A percentile compares a stretch with the other conserved stretches of the same genome.
phyloP scores from a whole-genome alignment of 805 yeast genomes.

The Candida easanensis region DNA sequence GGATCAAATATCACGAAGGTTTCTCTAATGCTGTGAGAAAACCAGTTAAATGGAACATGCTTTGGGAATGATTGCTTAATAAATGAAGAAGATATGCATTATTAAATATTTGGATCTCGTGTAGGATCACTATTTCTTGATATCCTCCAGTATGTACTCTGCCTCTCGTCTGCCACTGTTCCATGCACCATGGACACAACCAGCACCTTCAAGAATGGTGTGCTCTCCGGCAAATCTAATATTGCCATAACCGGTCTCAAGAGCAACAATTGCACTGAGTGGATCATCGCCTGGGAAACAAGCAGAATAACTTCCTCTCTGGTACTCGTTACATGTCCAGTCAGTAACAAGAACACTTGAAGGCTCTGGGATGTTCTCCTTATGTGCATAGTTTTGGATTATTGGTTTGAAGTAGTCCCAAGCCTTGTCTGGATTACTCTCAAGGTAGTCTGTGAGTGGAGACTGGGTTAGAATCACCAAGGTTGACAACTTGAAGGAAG shows the following conservation, averaged over 20 bases:
- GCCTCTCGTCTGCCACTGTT: slow-evolving; percentile 67
- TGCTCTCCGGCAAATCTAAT: slow-evolving; percentile 92
- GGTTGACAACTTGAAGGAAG: slow-evolving; percentile 46
- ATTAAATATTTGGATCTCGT: no score
- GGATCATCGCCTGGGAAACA: slow-evolving; percentile 70
- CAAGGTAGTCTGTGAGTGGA: slow-evolving; percentile 63
- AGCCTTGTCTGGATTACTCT: slow-evolving; percentile 45
- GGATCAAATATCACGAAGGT: slow-evolving; percentile 94
- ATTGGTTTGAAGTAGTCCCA: slow-evolving; percentile 58
- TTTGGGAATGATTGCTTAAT: slow-evolving; percentile 42
- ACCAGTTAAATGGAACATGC: slow-evolving; percentile 70
- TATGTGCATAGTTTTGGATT: slow-evolving; percentile 14
- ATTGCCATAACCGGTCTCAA: slow-evolving; percentile 54
- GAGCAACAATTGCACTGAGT: slow-evolving; percentile 54
- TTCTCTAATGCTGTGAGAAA: slow-evolving; percentile 89
- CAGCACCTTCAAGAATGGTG: slow-evolving; percentile 80
- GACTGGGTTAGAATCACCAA: slow-evolving; percentile 69
- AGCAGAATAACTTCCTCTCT: slow-evolving; percentile 81
- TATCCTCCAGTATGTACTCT: slow-evolving; percentile 26
- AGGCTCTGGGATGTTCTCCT: slow-evolving; percentile 34
- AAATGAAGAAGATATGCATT: slow-evolving; percentile 2
- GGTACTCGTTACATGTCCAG: slow-evolving; percentile 81
- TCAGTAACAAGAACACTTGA: slow-evolving; percentile 48
- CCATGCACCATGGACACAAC: slow-evolving; percentile 93
- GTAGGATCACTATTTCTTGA: background rate